phyloP scores from a whole-genome alignment of 768 basidiomycete species.

The Ramaria rubella region DNA sequence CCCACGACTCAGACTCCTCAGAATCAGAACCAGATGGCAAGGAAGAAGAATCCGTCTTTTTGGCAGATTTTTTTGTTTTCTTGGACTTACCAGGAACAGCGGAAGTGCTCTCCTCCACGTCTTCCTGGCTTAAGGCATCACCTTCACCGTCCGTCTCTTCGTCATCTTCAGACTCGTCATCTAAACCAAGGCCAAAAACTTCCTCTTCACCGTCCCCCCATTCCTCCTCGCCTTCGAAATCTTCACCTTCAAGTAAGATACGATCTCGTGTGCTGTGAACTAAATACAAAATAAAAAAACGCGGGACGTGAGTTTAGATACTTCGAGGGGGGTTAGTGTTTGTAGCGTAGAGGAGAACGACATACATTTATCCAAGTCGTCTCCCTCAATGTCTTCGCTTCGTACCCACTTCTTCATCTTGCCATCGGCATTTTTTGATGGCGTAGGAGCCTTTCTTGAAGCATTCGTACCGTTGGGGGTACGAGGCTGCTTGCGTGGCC shows the following conservation, averaged over 20 bases:
- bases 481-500: conserved; percentile 10
- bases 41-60: conserved; percentile 9
- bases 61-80: conserved; percentile 17
- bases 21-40: conserved; percentile 28
- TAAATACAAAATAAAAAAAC: conserved; percentile 23
- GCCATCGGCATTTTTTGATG: conserved; percentile 26
- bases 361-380: conserved; percentile 77
- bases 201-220: conserved; percentile 51
- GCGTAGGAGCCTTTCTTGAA: background rate
- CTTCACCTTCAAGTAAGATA: conserved; percentile 66
- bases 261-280: conserved; percentile 71
- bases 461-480: background rate
- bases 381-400: conserved; percentile 59
- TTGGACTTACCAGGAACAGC: background rate
- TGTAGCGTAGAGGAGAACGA: conserved; percentile 9
- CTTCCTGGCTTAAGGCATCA: conserved; percentile 26
- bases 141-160: conserved; percentile 42
- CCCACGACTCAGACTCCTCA: conserved; percentile 72
- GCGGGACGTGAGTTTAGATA: background rate
- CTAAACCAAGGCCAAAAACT: conserved; percentile 61
- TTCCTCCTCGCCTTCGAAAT: conserved; percentile 38
- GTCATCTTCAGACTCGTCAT: conserved; percentile 29
- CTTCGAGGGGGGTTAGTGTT: background rate
- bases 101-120: conserved; percentile 20
- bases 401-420: conserved; percentile 64